phyloP scores from a whole-genome alignment of 2,329 filamentous ascomycete species.

The Blumeriella jaapii region DNA sequence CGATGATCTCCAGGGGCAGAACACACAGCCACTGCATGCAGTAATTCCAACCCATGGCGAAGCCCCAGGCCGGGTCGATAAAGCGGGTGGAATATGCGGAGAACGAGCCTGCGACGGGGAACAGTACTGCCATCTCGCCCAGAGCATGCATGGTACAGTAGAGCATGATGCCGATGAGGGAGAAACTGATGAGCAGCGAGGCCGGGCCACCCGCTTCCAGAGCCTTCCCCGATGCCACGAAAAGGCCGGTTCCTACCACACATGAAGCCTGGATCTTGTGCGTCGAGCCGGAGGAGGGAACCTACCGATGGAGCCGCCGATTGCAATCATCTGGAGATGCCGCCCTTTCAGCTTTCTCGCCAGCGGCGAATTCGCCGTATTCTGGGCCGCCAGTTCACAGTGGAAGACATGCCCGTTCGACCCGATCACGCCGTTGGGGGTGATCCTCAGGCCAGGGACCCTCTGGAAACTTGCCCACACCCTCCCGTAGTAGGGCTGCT shows the following conservation, averaged over 20 bases:
- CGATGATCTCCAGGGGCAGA: slow-evolving; percentile 75
- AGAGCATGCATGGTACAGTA: slow-evolving; percentile 87
- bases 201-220: slow-evolving; percentile 65
- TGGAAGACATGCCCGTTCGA: slow-evolving; percentile 37
- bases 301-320: slow-evolving; percentile 77
- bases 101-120: slow-evolving; percentile 86
- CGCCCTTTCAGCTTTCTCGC: slow-evolving; percentile 68
- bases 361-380: slow-evolving; percentile 63
- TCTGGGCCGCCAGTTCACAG: slow-evolving; percentile 47
- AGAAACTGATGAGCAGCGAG: slow-evolving; percentile 65
- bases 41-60: slow-evolving; percentile 87
- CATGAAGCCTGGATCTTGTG: too few species aligned
- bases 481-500: slow-evolving; percentile 10
- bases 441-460: slow-evolving; percentile 34
- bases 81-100: slow-evolving; percentile 87
- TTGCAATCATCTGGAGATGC: slow-evolving; percentile 96
- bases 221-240: slow-evolving; percentile 64
- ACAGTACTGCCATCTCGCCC: slow-evolving; percentile 82
- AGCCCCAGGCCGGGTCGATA: slow-evolving; percentile 86
- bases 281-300: background rate
- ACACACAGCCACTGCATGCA: slow-evolving; percentile 80
- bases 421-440: slow-evolving; percentile 30
- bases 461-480: slow-evolving; percentile 23
- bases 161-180: slow-evolving; percentile 72
- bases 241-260: slow-evolving; percentile 61